phyloP scores from a whole-genome alignment of 2,329 filamentous ascomycete species.

The Bertia moriformis region DNA sequence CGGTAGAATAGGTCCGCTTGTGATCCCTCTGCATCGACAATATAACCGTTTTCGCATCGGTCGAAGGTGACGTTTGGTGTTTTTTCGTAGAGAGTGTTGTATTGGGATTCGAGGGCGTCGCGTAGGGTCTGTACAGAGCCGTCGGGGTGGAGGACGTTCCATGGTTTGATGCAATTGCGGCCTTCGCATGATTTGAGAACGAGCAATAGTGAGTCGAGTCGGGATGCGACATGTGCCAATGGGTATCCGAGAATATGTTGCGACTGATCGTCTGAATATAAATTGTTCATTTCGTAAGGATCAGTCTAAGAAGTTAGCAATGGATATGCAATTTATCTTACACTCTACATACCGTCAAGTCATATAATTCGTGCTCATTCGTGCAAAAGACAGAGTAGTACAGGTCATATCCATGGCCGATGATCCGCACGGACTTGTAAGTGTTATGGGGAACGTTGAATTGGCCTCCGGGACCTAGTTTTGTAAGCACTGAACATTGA shows the following conservation, averaged over 20 bases:
- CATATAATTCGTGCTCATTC: conserved; percentile 22
- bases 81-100: conserved; percentile 35
- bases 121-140: conserved; percentile 32
- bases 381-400: conserved; percentile 24
- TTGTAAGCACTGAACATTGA: not conserved
- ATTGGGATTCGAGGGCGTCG: conserved; percentile 30
- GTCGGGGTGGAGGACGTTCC: conserved; percentile 37
- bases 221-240: conserved; percentile 24
- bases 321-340: conserved; percentile 1
- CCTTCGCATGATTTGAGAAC: conserved; percentile 47
- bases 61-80: conserved; percentile 10
- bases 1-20: not conserved
- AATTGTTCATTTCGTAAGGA: conserved; percentile 33
- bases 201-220: conserved; percentile 42
- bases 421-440: conserved; percentile 20
- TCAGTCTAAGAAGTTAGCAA: conserved; percentile 30
- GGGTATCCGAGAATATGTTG: conserved; percentile 16
- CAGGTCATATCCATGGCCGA: conserved; percentile 17
- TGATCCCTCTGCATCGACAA: conserved; percentile 2
- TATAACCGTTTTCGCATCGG: conserved; percentile 3
- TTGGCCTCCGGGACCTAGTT: conserved; percentile 17
- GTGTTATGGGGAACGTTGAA: conserved; percentile 35
- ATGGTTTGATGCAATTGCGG: conserved; percentile 35
- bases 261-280: conserved; percentile 11
- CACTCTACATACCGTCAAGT: conserved; percentile 12